Conservation (phyloP, 2,329 filamentous ascomycete species). For the Aureobasidium lini region DNA sequence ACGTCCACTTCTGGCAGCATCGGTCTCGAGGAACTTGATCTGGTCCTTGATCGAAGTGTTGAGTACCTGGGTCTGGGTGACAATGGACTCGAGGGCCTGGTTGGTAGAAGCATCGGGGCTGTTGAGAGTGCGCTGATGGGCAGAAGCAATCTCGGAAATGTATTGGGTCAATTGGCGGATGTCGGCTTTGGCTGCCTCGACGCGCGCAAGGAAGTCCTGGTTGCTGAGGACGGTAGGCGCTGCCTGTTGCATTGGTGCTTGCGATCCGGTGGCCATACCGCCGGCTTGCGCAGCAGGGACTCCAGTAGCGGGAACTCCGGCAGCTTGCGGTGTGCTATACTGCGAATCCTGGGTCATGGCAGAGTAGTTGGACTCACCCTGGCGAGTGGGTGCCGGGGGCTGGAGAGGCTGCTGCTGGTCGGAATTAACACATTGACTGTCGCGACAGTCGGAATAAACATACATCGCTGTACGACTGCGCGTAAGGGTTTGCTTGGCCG, state of each 20-base stretch:
- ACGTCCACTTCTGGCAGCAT: conserved; percentile 56
- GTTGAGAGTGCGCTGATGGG: conserved; percentile 65
- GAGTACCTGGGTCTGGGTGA: conserved; percentile 62
- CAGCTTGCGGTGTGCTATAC: conserved; percentile 18
- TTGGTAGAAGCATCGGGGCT: conserved; percentile 51
- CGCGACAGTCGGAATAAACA: not conserved
- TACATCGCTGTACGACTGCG: conserved; percentile 10
- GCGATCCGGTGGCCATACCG: conserved; percentile 9
- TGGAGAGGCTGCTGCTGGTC: conserved; percentile 15
- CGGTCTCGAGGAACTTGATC: conserved; percentile 67
- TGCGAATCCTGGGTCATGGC: conserved; percentile 30
- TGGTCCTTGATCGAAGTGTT: conserved; percentile 72
- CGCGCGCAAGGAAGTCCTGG: conserved; percentile 50
- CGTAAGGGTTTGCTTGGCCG: conserved; percentile 28
- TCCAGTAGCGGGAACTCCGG: not conserved
- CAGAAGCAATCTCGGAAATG: conserved; percentile 58
- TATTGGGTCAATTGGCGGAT: conserved; percentile 60
- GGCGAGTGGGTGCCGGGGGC: conserved; percentile 25
- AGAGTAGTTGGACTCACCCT: conserved; percentile 30
- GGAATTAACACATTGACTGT: not conserved
- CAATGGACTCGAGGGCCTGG: conserved; percentile 56
- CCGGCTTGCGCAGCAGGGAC: not conserved
- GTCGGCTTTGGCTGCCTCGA: conserved; percentile 58
- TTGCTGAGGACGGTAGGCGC: conserved; percentile 46
- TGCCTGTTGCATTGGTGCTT: conserved; percentile 28